phyloP scores from a whole-genome alignment of 1,284 basidiomycete species.

The Termitomyces sp. region DNA sequence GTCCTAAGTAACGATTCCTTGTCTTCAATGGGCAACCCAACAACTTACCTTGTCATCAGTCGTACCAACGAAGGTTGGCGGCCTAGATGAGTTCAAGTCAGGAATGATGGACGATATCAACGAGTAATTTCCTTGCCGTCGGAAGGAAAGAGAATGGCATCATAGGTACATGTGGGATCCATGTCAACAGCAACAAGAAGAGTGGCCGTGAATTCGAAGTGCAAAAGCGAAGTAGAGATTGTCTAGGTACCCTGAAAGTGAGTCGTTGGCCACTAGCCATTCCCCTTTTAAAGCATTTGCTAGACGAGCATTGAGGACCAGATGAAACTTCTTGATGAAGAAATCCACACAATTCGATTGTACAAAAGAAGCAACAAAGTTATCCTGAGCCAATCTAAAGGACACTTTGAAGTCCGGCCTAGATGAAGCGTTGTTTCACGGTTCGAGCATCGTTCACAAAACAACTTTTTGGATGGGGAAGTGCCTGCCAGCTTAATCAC shows the following conservation, averaged over 20 bases:
- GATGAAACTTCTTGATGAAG: slow-evolving; percentile 16
- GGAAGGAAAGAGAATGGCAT: slow-evolving; percentile 60
- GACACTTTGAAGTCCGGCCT: slow-evolving; percentile 18
- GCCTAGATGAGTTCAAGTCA: slow-evolving; percentile 24
- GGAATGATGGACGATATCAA: slow-evolving; percentile 8
- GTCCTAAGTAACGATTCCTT: neutral
- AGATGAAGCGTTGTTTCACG: slow-evolving; percentile 7
- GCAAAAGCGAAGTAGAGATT: slow-evolving; percentile 13
- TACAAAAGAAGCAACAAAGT: slow-evolving; percentile 8
- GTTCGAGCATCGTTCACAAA: slow-evolving; percentile 3
- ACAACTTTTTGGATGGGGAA: neutral
- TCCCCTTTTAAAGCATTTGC: slow-evolving; percentile 15
- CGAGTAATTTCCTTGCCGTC: slow-evolving; percentile 35
- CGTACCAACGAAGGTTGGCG: slow-evolving; percentile 64
- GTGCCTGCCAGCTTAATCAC: slow-evolving; percentile 5
- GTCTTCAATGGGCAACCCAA: neutral
- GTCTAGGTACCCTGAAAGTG: slow-evolving; percentile 14
- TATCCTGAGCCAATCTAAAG: slow-evolving; percentile 20
- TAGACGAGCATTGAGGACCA: slow-evolving; percentile 27
- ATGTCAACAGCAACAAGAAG: slow-evolving; percentile 20
- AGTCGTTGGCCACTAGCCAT: neutral
- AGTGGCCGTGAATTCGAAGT: neutral
- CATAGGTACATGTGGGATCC: slow-evolving; percentile 55
- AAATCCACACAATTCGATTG: slow-evolving; percentile 15
- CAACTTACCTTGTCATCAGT: slow-evolving; percentile 53